These are phyloP conservation scores for Psidium friedrichsthalianum DNA, from an alignment of 345 rosid genomes.

Conservation along the genomic window DNA sequence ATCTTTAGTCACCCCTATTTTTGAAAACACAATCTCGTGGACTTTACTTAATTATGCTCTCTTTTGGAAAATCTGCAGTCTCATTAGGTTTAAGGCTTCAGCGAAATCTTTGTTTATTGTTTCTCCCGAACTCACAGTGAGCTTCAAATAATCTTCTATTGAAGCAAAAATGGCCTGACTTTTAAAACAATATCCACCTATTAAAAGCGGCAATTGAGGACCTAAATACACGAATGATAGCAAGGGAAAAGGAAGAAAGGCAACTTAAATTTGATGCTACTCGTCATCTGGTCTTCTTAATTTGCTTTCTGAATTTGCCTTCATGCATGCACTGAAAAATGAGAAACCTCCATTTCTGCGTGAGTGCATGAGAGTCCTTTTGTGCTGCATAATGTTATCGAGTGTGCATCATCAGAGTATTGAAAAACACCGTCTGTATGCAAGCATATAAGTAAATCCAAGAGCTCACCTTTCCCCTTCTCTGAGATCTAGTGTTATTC, in stretches of 20 bases:
- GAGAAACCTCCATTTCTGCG: conserved; percentile 34
- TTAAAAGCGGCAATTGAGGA: conserved; percentile 1
- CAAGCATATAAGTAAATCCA: not conserved
- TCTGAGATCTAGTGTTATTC: conserved; percentile 40
- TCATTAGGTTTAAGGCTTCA: not conserved
- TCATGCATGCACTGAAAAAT: conserved; percentile 56
- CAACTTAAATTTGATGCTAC: conserved; percentile 1
- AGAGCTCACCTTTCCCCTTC: conserved; percentile 45
- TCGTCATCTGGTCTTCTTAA: conserved; percentile 25
- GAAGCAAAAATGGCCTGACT: not conserved
- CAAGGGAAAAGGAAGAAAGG: not conserved
- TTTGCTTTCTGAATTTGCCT: conserved; percentile 54
- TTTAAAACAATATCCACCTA: not conserved
- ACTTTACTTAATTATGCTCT: not conserved
- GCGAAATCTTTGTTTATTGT: not conserved
- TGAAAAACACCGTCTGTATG: not conserved
- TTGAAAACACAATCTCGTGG: not conserved
- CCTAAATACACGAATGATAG: conserved; percentile 9
- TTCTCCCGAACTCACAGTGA: not conserved
- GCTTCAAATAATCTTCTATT: not conserved
- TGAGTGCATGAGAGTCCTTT: conserved; percentile 34
- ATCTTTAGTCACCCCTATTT: not conserved
- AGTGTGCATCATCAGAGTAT: not conserved
- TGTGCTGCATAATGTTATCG: conserved; percentile 24
- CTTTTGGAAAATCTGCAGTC: not conserved